Base-by-base conservation (phyloP, 2,329 filamentous ascomycete species). In the Teratosphaeria viscida region DNA sequence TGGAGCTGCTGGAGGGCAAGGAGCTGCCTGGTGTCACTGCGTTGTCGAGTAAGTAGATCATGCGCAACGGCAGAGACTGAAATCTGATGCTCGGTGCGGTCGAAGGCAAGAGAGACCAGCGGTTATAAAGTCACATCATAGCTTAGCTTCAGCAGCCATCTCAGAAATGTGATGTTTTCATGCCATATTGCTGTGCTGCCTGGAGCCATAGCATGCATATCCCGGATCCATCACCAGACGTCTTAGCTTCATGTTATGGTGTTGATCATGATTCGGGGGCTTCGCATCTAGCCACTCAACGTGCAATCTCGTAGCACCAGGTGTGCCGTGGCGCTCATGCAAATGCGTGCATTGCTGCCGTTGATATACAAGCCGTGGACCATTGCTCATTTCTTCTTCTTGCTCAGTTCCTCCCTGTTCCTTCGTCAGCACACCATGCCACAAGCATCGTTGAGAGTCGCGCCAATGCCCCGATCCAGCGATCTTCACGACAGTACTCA, bases 1-100 rank as follows among this genome's bases (percentile, higher is more conserved):
- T 99, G 72, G 94, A 99, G 83, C 81, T 99, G 71, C 85, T 99
- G 64, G 94, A 99, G 84, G 94, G 94, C 78, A 99, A 99, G 85
- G 92, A 90, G 66, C 82, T 99, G 72, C 94, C 94, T 60, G 94
- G 94, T 81, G 92, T 99, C 65, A 81, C 83, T 72, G 92, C 92
- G 70, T 85, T 99, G 75, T 96, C 92, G 78, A 84, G 79, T 80
- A 85, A 85, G 79, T 85, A 81, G 75, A 49, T 49, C 23, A 49
- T 49, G n/a, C 16, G 19, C 19, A 6, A 19, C 43, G 16, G 16
- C 43, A 49, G 43, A 49, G n/a, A 49, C 43, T 2, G 16, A 11
- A 54, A 12, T 54, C 52, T 54, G 52, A 54, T 54, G 16, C 43
- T 5, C 43, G 19, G 19, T n/a, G 43, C n/a, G 8, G 27, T 23